Conservation (phyloP, 2,329 filamentous ascomycete genomes). For the Neophaeococcomyces mojaviensis region DNA sequence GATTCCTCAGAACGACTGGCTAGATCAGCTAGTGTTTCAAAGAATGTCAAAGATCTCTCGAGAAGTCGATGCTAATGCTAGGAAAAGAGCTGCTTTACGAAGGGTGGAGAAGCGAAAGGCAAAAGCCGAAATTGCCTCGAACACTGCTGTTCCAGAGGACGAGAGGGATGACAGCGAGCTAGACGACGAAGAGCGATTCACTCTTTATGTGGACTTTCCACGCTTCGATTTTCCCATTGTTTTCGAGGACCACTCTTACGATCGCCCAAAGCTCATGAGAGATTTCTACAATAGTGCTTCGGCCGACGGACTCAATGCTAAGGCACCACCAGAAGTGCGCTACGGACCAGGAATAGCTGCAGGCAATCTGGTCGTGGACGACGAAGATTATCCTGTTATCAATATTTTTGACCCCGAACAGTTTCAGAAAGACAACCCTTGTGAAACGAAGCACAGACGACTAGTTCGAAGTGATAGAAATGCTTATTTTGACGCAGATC, state of each 20-base stretch:
- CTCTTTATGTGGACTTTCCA: slow-evolving; percentile 82
- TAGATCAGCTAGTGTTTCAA: slow-evolving; percentile 89
- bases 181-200: slow-evolving; percentile 60
- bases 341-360: slow-evolving; percentile 83
- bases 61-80: slow-evolving; percentile 56
- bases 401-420: slow-evolving; percentile 91
- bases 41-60: slow-evolving; percentile 71
- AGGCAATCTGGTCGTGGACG: slow-evolving; percentile 43
- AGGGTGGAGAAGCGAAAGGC: slow-evolving; percentile 26
- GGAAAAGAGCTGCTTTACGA: slow-evolving; percentile 44
- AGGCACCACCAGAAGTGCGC: slow-evolving; percentile 79
- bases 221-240: slow-evolving; percentile 94
- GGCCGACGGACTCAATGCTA: slow-evolving; percentile 62
- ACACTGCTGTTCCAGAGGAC: slow-evolving; percentile 28
- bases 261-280: slow-evolving; percentile 71
- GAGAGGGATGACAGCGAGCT: slow-evolving; percentile 31
- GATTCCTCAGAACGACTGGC: slow-evolving; percentile 85
- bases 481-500: slow-evolving; percentile 86
- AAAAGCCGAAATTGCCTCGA: slow-evolving; percentile 27
- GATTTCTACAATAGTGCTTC: slow-evolving; percentile 58
- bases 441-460: slow-evolving; percentile 87
- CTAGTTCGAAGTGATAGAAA: slow-evolving; percentile 88
- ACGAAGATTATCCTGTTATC: slow-evolving; percentile 55
- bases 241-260: slow-evolving; percentile 90
- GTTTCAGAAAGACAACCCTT: slow-evolving; percentile 81